Evolutionary conservation across 805 yeast species (phyloP), one percentile per base, ranked within the genome.

Genomic region (Yarrowia osloensis): DNA sequence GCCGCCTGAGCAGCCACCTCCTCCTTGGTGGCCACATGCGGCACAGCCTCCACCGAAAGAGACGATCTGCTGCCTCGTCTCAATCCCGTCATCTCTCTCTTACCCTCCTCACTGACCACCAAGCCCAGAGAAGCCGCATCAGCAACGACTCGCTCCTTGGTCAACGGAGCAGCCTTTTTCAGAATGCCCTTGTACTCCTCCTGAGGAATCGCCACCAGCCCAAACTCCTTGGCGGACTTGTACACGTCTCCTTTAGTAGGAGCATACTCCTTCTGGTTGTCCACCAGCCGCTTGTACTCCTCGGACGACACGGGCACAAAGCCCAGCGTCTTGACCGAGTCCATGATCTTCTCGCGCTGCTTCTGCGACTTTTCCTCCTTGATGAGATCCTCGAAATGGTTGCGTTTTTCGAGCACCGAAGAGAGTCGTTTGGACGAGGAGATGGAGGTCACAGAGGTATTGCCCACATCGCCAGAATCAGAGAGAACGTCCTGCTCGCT

Each of bases 141-240:
- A 8, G 66, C 63, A 4, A 77, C 76, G 66, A 74, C 67, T 47
- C 75, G 77, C 1, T 70, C 72, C 28, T 69, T 61, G 9, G 73
- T 69, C 7, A 57, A 4, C 6, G 63, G 63, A 28, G 49, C 49
- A 4, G 66, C 71, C 40, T 67, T 50, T 47, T 74, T 76, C 61
- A 81, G 68, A 24, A 82, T 70, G 1, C 72, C 66, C 55, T 74
- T 75, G 70, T 81, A 83, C 67, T 83, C 86, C 0, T 81, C 84
- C 6, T 74, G 70, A 1, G 85, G 79, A 49, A 84, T 69, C 0
- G 84, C 81, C 2, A 81, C 77, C 61, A 84, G 72, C 9, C 81
- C 80, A 70, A 81, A 80, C 17, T 74, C 74, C 71, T 78, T 80
- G 4, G 87, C 83, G 17, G 74, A 71, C 33, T 76, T 70, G 22